These are phyloP conservation scores for Salix brachista DNA, from an alignment of 345 rosid genomes.

Conservation along the genomic window DNA sequence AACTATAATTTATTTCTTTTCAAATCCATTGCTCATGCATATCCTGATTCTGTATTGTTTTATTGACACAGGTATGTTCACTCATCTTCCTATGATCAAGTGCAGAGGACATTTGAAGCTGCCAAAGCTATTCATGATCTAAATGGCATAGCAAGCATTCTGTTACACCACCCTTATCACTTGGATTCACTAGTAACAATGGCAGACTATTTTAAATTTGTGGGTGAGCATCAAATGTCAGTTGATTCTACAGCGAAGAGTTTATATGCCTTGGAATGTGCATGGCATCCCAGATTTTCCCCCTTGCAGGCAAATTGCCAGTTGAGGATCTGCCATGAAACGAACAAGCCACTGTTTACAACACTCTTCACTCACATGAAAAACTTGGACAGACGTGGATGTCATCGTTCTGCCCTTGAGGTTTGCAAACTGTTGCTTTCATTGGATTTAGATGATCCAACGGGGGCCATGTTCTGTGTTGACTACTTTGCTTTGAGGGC, in stretches of 20 bases:
- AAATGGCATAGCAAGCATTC: conserved; percentile 68
- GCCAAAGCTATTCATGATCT: conserved; percentile 83
- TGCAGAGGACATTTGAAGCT: conserved; percentile 73
- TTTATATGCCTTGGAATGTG: conserved; percentile 81
- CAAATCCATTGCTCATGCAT: not conserved
- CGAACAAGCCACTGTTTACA: conserved; percentile 73
- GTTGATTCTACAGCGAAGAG: conserved; percentile 79
- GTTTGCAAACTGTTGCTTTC: conserved; percentile 84
- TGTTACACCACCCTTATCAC: conserved; percentile 68
- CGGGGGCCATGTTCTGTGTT: conserved; percentile 83
- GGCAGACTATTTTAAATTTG: conserved; percentile 83
- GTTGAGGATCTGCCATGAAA: conserved; percentile 62
- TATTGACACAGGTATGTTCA: conserved; percentile 44
- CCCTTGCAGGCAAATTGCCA: conserved; percentile 70
- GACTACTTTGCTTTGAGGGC: conserved; percentile 89
- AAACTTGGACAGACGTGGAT: conserved; percentile 83
- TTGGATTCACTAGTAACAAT: conserved; percentile 86
- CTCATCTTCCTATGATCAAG: conserved; percentile 59
- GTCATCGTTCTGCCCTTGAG: conserved; percentile 86
- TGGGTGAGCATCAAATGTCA: conserved; percentile 79
- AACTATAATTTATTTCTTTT: not conserved
- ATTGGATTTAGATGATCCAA: conserved; percentile 71
- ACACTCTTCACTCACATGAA: conserved; percentile 81
- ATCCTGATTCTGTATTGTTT: conserved; percentile 5
- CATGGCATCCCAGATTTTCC: conserved; percentile 82